Evolutionary conservation across 176 grass and related monocot species (phyloP).

Genomic region (Ensete glaucum): DNA sequence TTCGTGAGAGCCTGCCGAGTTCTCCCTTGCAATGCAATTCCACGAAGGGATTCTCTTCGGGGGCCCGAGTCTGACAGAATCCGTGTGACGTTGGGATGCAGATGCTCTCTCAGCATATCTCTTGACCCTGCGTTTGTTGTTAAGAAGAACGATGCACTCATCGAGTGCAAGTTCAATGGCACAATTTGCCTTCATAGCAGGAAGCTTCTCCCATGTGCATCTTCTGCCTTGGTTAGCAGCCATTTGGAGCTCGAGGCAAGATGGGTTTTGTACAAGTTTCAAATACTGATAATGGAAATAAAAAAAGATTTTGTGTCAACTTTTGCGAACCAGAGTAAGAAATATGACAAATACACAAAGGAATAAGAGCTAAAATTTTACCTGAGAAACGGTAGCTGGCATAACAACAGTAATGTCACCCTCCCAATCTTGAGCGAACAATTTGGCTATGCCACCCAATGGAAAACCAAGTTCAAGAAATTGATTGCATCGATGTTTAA

Average conservation of each 20-base stretch:
- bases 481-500: slow-evolving; percentile 94
- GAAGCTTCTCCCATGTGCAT: slow-evolving; percentile 86
- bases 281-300: slow-evolving; percentile 48
- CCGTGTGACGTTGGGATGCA: slow-evolving; percentile 42
- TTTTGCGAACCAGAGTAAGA: background rate
- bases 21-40: slow-evolving; percentile 95
- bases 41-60: slow-evolving; percentile 88
- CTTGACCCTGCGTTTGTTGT: slow-evolving; percentile 69
- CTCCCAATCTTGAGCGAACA: slow-evolving; percentile 94
- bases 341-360: background rate
- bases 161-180: slow-evolving; percentile 77
- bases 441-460: slow-evolving; percentile 64
- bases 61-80: slow-evolving; percentile 46
- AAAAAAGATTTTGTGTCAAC: slow-evolving; percentile 12
- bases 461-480: slow-evolving; percentile 85
- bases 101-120: slow-evolving; percentile 63
- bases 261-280: slow-evolving; percentile 81
- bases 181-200: slow-evolving; percentile 87
- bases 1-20: slow-evolving; percentile 76
- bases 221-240: slow-evolving; percentile 72
- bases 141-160: slow-evolving; percentile 71
- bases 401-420: slow-evolving; percentile 87
- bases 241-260: slow-evolving; percentile 73
- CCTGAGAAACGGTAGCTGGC: slow-evolving; percentile 79
- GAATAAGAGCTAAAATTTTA: slow-evolving; percentile 7